These are phyloP conservation scores for Xerocomus cyaneibrunnescens DNA, from an alignment of 1,284 basidiomycete genomes.

Conservation along the genomic window DNA sequence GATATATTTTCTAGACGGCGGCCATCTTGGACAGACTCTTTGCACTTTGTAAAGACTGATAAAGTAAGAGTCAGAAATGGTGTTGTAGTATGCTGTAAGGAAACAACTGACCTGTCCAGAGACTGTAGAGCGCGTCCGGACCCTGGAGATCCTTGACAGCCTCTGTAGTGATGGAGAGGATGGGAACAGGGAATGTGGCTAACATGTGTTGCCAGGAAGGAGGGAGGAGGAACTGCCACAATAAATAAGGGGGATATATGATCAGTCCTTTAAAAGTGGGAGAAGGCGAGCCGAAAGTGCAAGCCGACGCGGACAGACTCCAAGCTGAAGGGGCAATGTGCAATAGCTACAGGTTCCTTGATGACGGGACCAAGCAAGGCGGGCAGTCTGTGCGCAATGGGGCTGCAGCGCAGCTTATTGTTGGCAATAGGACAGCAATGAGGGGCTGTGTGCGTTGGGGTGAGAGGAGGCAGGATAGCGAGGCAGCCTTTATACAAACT, in stretches of 20 bases:
- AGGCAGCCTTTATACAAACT: conserved; percentile 15
- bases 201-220: conserved; percentile 42
- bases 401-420: conserved; percentile 18
- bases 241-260: conserved; percentile 24
- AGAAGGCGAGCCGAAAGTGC: conserved; percentile 18
- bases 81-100: not conserved
- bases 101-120: conserved; percentile 58
- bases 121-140: conserved; percentile 56
- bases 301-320: conserved; percentile 14
- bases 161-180: conserved; percentile 62
- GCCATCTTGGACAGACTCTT: conserved; percentile 74
- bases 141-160: conserved; percentile 65
- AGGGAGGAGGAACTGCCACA: conserved; percentile 3
- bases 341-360: conserved; percentile 33
- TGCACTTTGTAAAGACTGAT: conserved; percentile 82
- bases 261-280: conserved; percentile 16
- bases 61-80: conserved; percentile 14
- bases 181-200: conserved; percentile 53
- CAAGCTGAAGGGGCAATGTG: conserved; percentile 17
- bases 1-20: conserved; percentile 80
- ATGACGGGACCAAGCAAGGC: conserved; percentile 19
- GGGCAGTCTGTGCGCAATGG: conserved; percentile 23
- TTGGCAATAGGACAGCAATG: conserved; percentile 1
- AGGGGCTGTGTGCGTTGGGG: conserved; percentile 13
- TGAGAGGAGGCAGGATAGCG: conserved; percentile 15